Conservation (phyloP, 2,329 filamentous ascomycete species). For the Malbranchea cinnamomea region DNA sequence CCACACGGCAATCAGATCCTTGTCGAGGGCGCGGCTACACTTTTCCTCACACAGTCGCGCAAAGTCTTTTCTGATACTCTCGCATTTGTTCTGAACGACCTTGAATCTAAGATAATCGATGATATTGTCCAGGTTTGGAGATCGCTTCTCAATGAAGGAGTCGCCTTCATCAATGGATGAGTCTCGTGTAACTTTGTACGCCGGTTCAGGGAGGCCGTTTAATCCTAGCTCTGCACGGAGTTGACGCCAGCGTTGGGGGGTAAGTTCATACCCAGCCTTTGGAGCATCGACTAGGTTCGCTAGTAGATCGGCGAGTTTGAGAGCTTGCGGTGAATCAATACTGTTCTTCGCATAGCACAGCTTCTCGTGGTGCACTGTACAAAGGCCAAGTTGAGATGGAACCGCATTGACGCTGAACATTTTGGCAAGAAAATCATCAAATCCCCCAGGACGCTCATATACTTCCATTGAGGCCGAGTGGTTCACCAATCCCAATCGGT, state of each 20-base stretch:
- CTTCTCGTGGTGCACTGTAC: slow-evolving; percentile 36
- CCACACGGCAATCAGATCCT: slow-evolving; percentile 22
- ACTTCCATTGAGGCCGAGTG: slow-evolving; percentile 29
- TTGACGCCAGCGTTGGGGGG: slow-evolving; percentile 23
- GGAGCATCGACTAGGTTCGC: slow-evolving; percentile 32
- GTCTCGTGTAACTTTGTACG: slow-evolving; percentile 20
- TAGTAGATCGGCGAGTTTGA: slow-evolving; percentile 27
- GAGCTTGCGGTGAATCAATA: slow-evolving; percentile 19
- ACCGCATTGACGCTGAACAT: slow-evolving; percentile 34
- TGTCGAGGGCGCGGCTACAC: slow-evolving; percentile 14
- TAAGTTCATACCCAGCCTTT: slow-evolving; percentile 30
- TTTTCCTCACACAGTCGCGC: slow-evolving; percentile 15
- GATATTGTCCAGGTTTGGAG: slow-evolving; percentile 21
- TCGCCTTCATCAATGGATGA: neutral
- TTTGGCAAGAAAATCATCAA: slow-evolving; percentile 26
- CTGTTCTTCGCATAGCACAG: slow-evolving; percentile 38
- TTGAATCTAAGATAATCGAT: slow-evolving; percentile 31
- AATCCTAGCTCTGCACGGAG: slow-evolving; percentile 22
- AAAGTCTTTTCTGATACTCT: slow-evolving; percentile 19
- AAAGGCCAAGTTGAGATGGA: slow-evolving; percentile 35
- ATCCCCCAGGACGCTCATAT: slow-evolving; percentile 23
- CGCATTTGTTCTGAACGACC: slow-evolving; percentile 20
- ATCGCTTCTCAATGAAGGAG: slow-evolving; percentile 6
- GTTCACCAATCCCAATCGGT: slow-evolving; percentile 34
- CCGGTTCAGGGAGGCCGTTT: slow-evolving; percentile 15